These are phyloP conservation scores for Penicillium sclerotiorum DNA, from an alignment of 2,329 filamentous ascomycete species.

Conservation along the genomic window DNA sequence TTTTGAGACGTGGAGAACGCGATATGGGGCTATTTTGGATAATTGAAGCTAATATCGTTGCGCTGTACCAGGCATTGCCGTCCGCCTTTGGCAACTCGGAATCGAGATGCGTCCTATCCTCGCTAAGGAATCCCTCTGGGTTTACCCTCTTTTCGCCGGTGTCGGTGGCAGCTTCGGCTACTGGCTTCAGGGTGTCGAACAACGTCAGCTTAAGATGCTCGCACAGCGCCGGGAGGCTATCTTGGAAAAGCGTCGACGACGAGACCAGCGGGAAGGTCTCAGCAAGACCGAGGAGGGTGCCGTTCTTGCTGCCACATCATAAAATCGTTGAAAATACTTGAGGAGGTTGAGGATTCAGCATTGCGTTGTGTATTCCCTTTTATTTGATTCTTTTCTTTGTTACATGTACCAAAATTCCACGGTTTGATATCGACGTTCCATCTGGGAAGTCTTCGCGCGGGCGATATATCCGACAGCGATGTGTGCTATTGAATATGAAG, in stretches of 20 bases:
- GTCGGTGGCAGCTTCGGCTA: constrained; percentile 92
- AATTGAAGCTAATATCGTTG: constrained; percentile 13
- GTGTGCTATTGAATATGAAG: constrained; percentile 20
- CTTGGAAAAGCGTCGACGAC: constrained; percentile 85
- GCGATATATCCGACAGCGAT: constrained; percentile 16
- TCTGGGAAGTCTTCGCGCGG: constrained; percentile 15
- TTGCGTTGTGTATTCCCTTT: constrained; percentile 24
- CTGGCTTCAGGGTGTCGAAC: constrained; percentile 90
- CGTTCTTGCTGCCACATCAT: constrained; percentile 40
- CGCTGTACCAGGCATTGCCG: constrained; percentile 71
- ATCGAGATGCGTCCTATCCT: constrained; percentile 98
- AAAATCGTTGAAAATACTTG: constrained; percentile 22
- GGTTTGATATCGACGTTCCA: constrained; percentile 30
- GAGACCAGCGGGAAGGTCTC: constrained; percentile 66
- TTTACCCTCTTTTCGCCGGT: constrained; percentile 84
- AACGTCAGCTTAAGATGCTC: constrained; percentile 75
- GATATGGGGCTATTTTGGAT: background rate
- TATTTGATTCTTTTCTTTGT: constrained; percentile 18
- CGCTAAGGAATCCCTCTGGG: constrained; percentile 80
- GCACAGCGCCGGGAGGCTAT: constrained; percentile 76
- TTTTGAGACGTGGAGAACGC: background rate
- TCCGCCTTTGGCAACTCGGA: constrained; percentile 94
- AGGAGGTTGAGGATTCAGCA: constrained; percentile 17
- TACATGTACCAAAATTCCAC: constrained; percentile 38
- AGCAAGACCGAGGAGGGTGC: constrained; percentile 38